Evolutionary conservation across 129 eudicot species (phyloP).

Genomic region (Calendula officinalis): DNA sequence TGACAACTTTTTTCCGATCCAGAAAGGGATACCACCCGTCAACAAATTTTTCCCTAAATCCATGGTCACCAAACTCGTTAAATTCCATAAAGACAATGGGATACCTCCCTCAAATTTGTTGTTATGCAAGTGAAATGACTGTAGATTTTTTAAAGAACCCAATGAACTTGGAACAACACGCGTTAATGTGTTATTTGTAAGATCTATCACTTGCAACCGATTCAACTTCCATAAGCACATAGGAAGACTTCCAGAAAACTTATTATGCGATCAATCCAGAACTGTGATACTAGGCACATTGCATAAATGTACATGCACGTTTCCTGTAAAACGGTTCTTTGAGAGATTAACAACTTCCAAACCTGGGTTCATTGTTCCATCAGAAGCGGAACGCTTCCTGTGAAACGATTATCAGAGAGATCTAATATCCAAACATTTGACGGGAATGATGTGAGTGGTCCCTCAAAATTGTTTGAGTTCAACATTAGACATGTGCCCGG

Average conservation of each 20-base stretch:
- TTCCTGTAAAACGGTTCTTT: conserved; percentile 6
- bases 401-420: neutral
- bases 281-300: neutral
- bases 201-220: neutral
- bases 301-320: neutral
- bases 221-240: neutral
- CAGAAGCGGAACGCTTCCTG: neutral
- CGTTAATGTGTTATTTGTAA: neutral
- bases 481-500: neutral
- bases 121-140: neutral
- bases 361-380: neutral
- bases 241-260: conserved; percentile 9
- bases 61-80: neutral
- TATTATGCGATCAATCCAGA: conserved; percentile 9
- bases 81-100: neutral
- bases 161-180: conserved; percentile 9
- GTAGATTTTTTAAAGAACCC: neutral
- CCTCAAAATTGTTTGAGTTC: conserved; percentile 11
- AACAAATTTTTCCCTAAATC: conserved; percentile 12
- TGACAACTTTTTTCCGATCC: neutral
- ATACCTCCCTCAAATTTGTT: neutral
- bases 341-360: neutral
- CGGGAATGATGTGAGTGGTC: neutral
- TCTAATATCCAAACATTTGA: neutral
- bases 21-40: neutral